A percentile compares a stretch with the other conserved stretches of the same genome.
phyloP scores from a whole-genome alignment of 2,329 filamentous ascomycete species.

The Verticillium dahliae region DNA sequence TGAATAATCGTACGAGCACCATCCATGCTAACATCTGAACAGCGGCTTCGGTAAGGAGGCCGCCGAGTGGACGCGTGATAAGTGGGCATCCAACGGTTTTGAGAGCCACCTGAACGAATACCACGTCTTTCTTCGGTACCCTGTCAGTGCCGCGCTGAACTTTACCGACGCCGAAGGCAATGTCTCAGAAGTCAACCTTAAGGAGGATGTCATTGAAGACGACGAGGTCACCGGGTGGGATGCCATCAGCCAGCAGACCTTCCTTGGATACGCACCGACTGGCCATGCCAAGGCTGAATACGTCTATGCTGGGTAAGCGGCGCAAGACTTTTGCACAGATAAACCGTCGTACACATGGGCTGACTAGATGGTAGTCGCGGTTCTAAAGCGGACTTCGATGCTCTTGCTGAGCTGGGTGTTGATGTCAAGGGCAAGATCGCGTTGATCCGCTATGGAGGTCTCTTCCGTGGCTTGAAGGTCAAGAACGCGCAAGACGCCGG shows the following conservation, averaged over 20 bases:
- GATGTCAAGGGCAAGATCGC: constrained; percentile 72
- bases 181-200: constrained; percentile 58
- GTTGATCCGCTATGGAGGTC: constrained; percentile 66
- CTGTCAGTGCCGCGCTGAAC: constrained; percentile 45
- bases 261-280: constrained; percentile 75
- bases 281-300: constrained; percentile 71
- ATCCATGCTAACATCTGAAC: not conserved
- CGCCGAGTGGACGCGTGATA: constrained; percentile 27
- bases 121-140: constrained; percentile 56
- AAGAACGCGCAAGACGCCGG: constrained; percentile 76
- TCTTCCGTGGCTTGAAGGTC: constrained; percentile 77
- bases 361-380: constrained; percentile 40
- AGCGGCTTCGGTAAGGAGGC: not conserved
- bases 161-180: constrained; percentile 32
- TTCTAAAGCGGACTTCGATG: constrained; percentile 66
- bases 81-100: constrained; percentile 28
- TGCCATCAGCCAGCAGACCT: constrained; percentile 62
- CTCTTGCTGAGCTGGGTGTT: constrained; percentile 61
- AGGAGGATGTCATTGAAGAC: constrained; percentile 66
- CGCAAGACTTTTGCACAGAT: accelerated
- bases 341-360: accelerated
- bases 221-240: constrained; percentile 66
- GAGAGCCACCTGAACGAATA: constrained; percentile 35
- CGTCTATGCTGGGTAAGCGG: constrained; percentile 62
- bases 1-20: too few relatives aligned